Base-by-base conservation (phyloP, 345 rosid species). In the Erucastrum elatum region DNA sequence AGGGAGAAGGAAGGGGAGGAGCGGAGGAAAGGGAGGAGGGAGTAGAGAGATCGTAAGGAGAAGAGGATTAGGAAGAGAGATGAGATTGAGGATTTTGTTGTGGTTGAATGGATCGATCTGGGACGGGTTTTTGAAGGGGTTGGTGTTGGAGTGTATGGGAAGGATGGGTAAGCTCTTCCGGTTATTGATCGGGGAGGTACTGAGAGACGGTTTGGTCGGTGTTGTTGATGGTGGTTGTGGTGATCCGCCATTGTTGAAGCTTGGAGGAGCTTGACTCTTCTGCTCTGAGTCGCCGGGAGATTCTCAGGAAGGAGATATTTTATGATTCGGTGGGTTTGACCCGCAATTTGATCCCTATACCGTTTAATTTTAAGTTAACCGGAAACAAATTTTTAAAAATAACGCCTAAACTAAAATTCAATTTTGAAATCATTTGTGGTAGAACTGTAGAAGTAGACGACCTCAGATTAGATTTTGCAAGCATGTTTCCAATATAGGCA, bases 201-300 rank as follows among this genome's bases (percentile, higher is more conserved):
- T 9, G 93, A 84, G 13, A 94, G 81, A 66, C 96, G 96, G 61
- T 87, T 81, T 4, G 93, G 97, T 56, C 91, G 93, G 78, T 86
- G 90, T 58, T 84, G 91, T 0, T 77, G 94, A 39, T 82, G 90
- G 16, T 82, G 89, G 0, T 33, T 5, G 49, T 35, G 44, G 81
- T 81, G 85, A 46, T 87, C 94, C 67, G 91, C 84, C 96, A 90
- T 88, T 72, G 83, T 64, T 71, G 77, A 71, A 46, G 46, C 8
- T 1, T 1, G 21, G 21, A 21, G 44, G 41, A 66, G 66, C 68
- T 74, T 68, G 61, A 63, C 68, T 56, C 74, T 63, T 37, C 49
- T 41, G 64, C 27, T 44, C 29, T 46, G 21, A 70, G 75, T 77
- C 69, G 74, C 71, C 71, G 70, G 74, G 33, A 53, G 49, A 39